A percentile compares a stretch with the other conserved stretches of the same genome.
Conservation (phyloP, 306 rosid species). For the Astragalus glycyphyllos region DNA sequence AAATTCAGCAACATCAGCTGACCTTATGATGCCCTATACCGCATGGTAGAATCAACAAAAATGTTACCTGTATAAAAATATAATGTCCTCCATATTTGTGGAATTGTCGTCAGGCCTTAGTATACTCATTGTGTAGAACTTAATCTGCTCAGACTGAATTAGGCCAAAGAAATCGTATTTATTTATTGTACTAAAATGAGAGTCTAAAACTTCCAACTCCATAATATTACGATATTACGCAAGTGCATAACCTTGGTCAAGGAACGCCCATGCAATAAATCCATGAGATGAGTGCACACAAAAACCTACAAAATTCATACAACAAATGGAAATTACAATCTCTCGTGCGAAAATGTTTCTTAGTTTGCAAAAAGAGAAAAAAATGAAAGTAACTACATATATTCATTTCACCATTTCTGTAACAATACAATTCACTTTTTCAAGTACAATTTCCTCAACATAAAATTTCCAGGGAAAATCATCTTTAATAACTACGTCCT, state of each 20-base stretch:
- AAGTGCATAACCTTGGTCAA: slow-evolving; percentile 60
- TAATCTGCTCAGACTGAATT: slow-evolving; percentile 80
- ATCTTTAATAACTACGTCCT: too few species aligned
- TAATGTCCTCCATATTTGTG: slow-evolving; percentile 64
- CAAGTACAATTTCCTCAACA: too few species aligned
- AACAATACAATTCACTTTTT: neutral
- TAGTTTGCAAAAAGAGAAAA: slow-evolving; percentile 16
- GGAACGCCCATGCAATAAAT: slow-evolving; percentile 76
- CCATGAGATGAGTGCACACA: slow-evolving; percentile 92
- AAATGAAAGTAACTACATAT: slow-evolving; percentile 14
- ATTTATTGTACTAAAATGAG: slow-evolving; percentile 23
- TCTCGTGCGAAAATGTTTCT: slow-evolving; percentile 18
- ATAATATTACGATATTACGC: slow-evolving; percentile 40
- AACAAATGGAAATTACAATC: slow-evolving; percentile 31
- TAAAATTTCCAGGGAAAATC: too few species aligned
- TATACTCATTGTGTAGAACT: slow-evolving; percentile 86
- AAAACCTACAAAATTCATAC: slow-evolving; percentile 66
- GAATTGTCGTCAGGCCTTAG: slow-evolving; percentile 74
- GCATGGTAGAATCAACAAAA: slow-evolving; percentile 34
- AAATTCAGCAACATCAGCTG: slow-evolving; percentile 20
- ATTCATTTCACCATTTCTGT: slow-evolving; percentile 19
- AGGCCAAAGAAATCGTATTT: slow-evolving; percentile 25
- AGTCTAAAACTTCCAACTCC: slow-evolving; percentile 35
- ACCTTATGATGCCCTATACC: slow-evolving; percentile 33
- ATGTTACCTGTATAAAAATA: slow-evolving; percentile 82